Evolutionary conservation across 345 rosid species (phyloP), one percentile per base, ranked within the genome.

Genomic region (Rhizophora apiculata): DNA sequence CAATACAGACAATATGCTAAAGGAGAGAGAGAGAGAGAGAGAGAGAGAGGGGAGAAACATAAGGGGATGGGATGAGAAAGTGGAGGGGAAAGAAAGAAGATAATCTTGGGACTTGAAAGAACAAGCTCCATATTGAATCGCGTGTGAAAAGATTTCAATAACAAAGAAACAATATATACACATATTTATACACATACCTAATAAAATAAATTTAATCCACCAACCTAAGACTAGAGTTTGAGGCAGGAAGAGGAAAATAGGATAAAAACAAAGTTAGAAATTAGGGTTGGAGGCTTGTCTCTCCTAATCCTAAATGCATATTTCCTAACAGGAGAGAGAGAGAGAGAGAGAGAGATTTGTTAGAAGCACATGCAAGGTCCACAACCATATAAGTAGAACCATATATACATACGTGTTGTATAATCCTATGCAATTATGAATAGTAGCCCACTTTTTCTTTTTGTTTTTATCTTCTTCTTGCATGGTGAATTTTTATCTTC

Each of bases 91-190:
- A 59, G 69, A 51, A 66, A 48, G 56, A 43, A 52, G 29, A 67
- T 85, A 68, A 74, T 84, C 83, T 86, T 79, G 89, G 88, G 83
- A 85, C 81, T 79, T 83, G 83, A 48, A 79, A 82, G 79, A 78
- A 77, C 78, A 72, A 78, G 76, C 58, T 58, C 59, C 48, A 51
- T 48, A 60, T 76, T 67, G 81, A 78, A 80, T 43, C 49, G 66
- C 69, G 82, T 79, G 81, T 68, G 74, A 60, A 67, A 71, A 68
- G 74, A 71, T 49, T 71, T 37, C 34, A 21, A 49, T 60, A 69
- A 71, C 76, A 70, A 56, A 56, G 30, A 24, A 56, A 31, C 8
- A 19, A 20, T 24, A 24, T 24, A 24, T 24, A 24, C 1, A 20
- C 6, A 6, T 19, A 24, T 9, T 10, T 20, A 11, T 16, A n/a